phyloP scores from a whole-genome alignment of 1,139 yeast genomes.

The Dujonia santamariae region DNA sequence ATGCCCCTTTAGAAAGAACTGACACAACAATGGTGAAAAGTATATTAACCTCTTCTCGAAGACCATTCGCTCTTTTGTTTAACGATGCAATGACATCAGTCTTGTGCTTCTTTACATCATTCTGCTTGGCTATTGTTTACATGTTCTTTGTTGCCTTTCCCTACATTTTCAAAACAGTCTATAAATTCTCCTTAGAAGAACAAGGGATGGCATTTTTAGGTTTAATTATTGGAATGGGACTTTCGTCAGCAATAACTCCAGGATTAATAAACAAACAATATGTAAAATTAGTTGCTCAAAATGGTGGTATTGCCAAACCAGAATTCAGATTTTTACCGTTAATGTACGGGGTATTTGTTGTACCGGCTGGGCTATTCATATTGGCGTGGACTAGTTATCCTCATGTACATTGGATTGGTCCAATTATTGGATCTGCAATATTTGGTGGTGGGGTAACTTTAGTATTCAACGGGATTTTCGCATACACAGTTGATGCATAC shows the following conservation, averaged over 20 bases:
- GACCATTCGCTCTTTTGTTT: slow-evolving; percentile 55
- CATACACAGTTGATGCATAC: slow-evolving; percentile 40
- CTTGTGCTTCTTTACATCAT: slow-evolving; percentile 61
- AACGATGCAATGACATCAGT: slow-evolving; percentile 61
- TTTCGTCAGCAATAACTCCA: slow-evolving; percentile 23
- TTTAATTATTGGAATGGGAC: slow-evolving; percentile 44
- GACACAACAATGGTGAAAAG: slow-evolving; percentile 23
- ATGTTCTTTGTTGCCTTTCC: slow-evolving; percentile 65
- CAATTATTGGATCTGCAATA: slow-evolving; percentile 35
- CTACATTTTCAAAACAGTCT: slow-evolving; percentile 47
- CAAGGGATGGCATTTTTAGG: slow-evolving; percentile 55
- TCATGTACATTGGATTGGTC: slow-evolving; percentile 39
- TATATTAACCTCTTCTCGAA: slow-evolving; percentile 36
- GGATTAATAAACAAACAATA: slow-evolving; percentile 21
- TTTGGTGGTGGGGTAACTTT: slow-evolving; percentile 37
- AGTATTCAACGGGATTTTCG: slow-evolving; percentile 38
- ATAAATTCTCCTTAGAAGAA: slow-evolving; percentile 32
- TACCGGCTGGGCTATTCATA: slow-evolving; percentile 37
- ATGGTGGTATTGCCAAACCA: slow-evolving; percentile 33
- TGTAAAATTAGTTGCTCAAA: slow-evolving; percentile 18
- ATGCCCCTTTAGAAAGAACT: slow-evolving; percentile 46
- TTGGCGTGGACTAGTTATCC: slow-evolving; percentile 41
- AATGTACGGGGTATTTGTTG: slow-evolving; percentile 31
- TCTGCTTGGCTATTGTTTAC: slow-evolving; percentile 57
- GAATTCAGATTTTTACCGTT: slow-evolving; percentile 37